Evolutionary conservation across 192 early-diverging fungal species (phyloP).

Genomic region (Backusella luteola): DNA sequence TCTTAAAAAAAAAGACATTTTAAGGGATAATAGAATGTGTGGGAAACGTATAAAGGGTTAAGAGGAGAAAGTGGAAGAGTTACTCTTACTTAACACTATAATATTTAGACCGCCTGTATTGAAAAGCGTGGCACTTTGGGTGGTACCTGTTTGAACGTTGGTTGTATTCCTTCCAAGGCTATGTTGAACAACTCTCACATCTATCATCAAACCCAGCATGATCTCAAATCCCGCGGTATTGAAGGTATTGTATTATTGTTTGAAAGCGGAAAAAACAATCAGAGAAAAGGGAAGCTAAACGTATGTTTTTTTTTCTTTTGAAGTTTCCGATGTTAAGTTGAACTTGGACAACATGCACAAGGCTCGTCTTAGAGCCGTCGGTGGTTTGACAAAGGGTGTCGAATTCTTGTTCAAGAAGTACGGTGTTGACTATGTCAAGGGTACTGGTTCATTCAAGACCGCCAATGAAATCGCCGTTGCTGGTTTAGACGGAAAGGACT

Average conservation of each 20-base stretch:
- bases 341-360: constrained; percentile 90
- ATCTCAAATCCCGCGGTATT: constrained; percentile 91
- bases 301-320: neutral
- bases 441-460: constrained; percentile 78
- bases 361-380: constrained; percentile 87
- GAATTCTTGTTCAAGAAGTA: constrained; percentile 98
- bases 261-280: neutral
- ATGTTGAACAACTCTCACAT: constrained; percentile 98
- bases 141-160: constrained; percentile 98
- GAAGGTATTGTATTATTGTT: constrained; percentile 38
- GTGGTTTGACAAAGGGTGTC: constrained; percentile 86
- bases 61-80: neutral
- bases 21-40: neutral
- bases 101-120: constrained; percentile 83
- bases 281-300: neutral
- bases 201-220: constrained; percentile 91
- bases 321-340: constrained; percentile 72
- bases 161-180: constrained; percentile 99
- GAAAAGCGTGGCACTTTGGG: constrained; percentile 95
- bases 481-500: constrained; percentile 68
- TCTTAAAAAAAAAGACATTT: neutral
- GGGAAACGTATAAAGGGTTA: neutral
- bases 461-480: constrained; percentile 82
- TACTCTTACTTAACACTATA: neutral
- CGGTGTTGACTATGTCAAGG: constrained; percentile 95